Percentiles rank a stretch among this genome's conserved stretches.
Evolutionary conservation across 768 basidiomycete species (phyloP).

Genomic region (Rhizopogon vesiculosus): DNA sequence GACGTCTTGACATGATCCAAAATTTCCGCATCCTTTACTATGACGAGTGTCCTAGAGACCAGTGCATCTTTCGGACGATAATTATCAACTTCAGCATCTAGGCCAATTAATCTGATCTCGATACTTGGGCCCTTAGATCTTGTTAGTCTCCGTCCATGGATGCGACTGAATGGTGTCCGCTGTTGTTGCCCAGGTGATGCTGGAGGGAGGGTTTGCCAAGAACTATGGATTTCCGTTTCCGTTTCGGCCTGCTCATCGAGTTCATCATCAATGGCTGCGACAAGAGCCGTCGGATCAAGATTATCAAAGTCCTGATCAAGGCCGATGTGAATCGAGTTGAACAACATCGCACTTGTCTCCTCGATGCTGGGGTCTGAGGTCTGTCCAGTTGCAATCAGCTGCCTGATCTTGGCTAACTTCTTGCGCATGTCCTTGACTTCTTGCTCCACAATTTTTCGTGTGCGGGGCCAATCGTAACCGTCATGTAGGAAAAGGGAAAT

Average conservation of each 20-base stretch:
- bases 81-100: constrained; percentile 64
- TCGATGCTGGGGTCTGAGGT: constrained; percentile 73
- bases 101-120: constrained; percentile 69
- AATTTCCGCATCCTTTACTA: constrained; percentile 77
- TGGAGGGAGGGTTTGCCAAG: constrained; percentile 84
- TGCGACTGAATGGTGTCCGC: constrained; percentile 28
- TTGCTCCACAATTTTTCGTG: constrained; percentile 82
- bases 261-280: constrained; percentile 92
- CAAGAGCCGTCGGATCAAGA: constrained; percentile 68
- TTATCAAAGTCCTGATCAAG: constrained; percentile 73
- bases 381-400: constrained; percentile 89
- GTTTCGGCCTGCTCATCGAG: constrained; percentile 73
- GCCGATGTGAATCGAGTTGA: constrained; percentile 94
- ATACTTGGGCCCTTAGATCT: constrained; percentile 78
- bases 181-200: constrained; percentile 37
- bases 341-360: constrained; percentile 69
- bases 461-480: constrained; percentile 91
- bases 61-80: constrained; percentile 51
- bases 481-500: constrained; percentile 76
- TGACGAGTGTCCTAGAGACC: constrained; percentile 63
- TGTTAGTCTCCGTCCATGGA: constrained; percentile 58
- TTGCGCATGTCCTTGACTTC: constrained; percentile 86
- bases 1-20: constrained; percentile 97
- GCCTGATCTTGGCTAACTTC: constrained; percentile 82
- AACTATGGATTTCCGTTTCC: constrained; percentile 57